A percentile compares a stretch with the other conserved stretches of the same genome.
These are phyloP conservation scores for Mucor saturninus DNA, from an alignment of 371 early-diverging fungal species.

Conservation along the genomic window DNA sequence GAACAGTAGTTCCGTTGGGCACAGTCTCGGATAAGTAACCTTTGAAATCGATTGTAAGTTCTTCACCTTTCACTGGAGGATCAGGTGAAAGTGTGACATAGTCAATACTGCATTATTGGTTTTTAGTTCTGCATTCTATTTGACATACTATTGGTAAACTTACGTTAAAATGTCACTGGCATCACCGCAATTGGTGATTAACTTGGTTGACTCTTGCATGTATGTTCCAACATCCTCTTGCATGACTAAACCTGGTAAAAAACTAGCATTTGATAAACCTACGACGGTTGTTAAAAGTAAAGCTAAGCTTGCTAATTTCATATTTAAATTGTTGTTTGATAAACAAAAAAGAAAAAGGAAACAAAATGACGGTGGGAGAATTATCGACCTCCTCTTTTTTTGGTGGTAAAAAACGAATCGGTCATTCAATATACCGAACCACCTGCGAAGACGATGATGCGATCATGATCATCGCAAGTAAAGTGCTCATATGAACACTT, in stretches of 20 bases:
- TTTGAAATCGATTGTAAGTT: constrained; percentile 55
- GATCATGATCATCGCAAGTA: no score
- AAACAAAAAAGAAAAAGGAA: not conserved
- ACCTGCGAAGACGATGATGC: no score
- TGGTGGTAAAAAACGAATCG: no score
- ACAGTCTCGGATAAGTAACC: constrained; percentile 55
- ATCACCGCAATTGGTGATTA: constrained; percentile 34
- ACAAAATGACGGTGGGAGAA: not conserved
- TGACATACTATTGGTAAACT: not conserved
- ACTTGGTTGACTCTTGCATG: constrained; percentile 24
- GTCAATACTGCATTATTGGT: constrained; percentile 34
- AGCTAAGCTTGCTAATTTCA: constrained; percentile 16
- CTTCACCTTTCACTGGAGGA: constrained; percentile 59
- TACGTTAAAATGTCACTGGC: constrained; percentile 31
- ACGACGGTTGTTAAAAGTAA: constrained; percentile 1
- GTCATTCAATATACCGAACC: no score
- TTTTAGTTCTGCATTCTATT: not conserved
- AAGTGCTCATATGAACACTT: no score
- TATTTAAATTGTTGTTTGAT: not conserved
- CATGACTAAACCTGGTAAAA: constrained; percentile 23
- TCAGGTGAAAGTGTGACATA: constrained; percentile 58
- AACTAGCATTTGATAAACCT: constrained; percentile 15
- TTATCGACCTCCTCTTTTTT: no score
- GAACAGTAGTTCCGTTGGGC: constrained; percentile 54
- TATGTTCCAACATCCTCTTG: constrained; percentile 15